Conservation (phyloP, 2,329 filamentous ascomycete genomes). For the Fusarium sulawesiense region DNA sequence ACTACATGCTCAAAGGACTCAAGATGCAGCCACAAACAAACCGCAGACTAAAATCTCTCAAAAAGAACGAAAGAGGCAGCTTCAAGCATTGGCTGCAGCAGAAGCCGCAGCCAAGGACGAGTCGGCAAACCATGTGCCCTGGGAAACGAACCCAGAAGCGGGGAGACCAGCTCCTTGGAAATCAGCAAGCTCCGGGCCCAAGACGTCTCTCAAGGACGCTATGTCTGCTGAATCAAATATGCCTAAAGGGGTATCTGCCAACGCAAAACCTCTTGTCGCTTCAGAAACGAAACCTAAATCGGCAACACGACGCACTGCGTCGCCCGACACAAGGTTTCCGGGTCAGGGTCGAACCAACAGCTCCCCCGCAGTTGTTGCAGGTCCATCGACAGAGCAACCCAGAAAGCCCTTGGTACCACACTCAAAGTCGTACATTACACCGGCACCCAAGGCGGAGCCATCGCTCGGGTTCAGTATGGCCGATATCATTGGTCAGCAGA, state of each 20-base stretch:
- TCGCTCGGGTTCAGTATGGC: constrained; percentile 79
- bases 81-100: constrained; percentile 70
- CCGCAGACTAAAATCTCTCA: constrained; percentile 79
- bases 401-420: constrained; percentile 65
- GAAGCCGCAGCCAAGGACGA: constrained; percentile 55
- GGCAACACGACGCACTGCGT: constrained; percentile 63
- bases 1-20: constrained; percentile 62
- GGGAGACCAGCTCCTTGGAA: constrained; percentile 74
- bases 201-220: constrained; percentile 63
- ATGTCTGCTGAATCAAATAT: constrained; percentile 50
- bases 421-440: constrained; percentile 69
- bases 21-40: constrained; percentile 53
- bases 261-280: constrained; percentile 57
- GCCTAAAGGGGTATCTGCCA: constrained; percentile 46
- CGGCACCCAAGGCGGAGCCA: constrained; percentile 70
- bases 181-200: constrained; percentile 60
- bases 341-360: constrained; percentile 62
- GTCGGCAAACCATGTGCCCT: constrained; percentile 52
- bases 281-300: constrained; percentile 55
- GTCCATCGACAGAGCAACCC: constrained; percentile 46
- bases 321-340: constrained; percentile 71
- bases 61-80: constrained; percentile 88
- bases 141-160: constrained; percentile 57
- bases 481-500: constrained; percentile 90
- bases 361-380: constrained; percentile 46